A percentile compares a stretch with the other conserved stretches of the same genome.
These are phyloP conservation scores for Sistotremastrum niveocremeum DNA, from an alignment of 768 basidiomycete genomes.

Conservation along the genomic window DNA sequence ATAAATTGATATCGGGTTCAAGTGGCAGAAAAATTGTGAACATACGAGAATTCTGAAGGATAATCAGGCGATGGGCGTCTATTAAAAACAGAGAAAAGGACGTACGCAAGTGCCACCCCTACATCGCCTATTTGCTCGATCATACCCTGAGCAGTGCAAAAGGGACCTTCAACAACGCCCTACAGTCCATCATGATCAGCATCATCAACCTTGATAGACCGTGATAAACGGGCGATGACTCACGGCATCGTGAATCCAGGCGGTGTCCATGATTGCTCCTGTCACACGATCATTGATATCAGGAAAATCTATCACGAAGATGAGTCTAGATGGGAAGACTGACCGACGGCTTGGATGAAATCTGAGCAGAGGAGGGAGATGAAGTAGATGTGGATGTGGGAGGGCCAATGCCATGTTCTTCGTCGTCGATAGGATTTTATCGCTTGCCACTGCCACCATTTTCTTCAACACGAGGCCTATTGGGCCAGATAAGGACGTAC, in stretches of 20 bases:
- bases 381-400: constrained; percentile 17
- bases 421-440: neutral
- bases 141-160: constrained; percentile 7
- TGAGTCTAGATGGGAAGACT: neutral
- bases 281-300: neutral
- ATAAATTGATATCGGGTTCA: neutral
- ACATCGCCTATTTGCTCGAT: constrained; percentile 8
- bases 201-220: no score
- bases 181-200: neutral
- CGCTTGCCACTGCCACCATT: constrained; percentile 8
- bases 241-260: no score
- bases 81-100: neutral
- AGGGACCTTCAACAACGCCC: constrained; percentile 3
- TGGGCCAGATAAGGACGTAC: constrained; percentile 5
- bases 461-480: constrained; percentile 9
- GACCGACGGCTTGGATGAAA: constrained; percentile 16
- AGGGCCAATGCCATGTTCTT: neutral
- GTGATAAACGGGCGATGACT: no score
- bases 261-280: constrained; percentile 1
- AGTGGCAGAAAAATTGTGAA: neutral
- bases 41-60: neutral
- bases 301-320: no score
- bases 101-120: constrained; percentile 6
- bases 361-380: constrained; percentile 16
- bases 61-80: neutral